A percentile compares a stretch with the other conserved stretches of the same genome.
Conservation (phyloP, 352 stramenopile species). For the Globisporangium barbulae region DNA sequence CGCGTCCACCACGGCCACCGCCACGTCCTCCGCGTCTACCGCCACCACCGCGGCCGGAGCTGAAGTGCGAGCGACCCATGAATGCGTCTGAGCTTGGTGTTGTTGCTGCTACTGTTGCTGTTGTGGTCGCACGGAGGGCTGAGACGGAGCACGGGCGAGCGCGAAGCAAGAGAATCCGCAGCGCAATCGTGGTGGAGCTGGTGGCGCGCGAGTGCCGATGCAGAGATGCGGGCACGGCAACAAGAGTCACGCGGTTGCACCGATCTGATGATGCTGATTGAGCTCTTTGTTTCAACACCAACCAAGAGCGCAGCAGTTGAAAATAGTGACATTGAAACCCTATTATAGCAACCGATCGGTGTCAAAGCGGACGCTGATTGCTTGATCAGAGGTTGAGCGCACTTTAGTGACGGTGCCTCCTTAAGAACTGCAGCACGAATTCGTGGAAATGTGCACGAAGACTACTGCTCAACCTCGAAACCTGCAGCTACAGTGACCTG, state of each 20-base stretch:
- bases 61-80: slow-evolving; percentile 18
- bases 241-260: neutral
- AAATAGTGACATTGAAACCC: slow-evolving; percentile 7
- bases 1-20: slow-evolving; percentile 18
- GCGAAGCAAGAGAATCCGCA: neutral
- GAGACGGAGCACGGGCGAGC: neutral
- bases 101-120: neutral
- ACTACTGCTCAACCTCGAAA: neutral
- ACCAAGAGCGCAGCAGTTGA: neutral
- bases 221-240: neutral
- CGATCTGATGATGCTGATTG: neutral
- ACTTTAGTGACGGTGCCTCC: neutral
- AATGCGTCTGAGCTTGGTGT: neutral
- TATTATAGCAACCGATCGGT: neutral
- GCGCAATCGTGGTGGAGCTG: slow-evolving; percentile 8
- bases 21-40: slow-evolving; percentile 26
- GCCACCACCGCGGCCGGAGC: slow-evolving; percentile 22
- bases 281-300: slow-evolving; percentile 12
- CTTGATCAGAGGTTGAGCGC: neutral
- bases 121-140: neutral
- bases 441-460: neutral
- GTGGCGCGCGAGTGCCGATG: neutral
- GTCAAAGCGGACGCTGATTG: neutral
- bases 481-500: neutral
- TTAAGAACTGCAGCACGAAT: neutral